Evolutionary conservation across 106 monocot species (phyloP).

Genomic region (Acorus calamus): DNA sequence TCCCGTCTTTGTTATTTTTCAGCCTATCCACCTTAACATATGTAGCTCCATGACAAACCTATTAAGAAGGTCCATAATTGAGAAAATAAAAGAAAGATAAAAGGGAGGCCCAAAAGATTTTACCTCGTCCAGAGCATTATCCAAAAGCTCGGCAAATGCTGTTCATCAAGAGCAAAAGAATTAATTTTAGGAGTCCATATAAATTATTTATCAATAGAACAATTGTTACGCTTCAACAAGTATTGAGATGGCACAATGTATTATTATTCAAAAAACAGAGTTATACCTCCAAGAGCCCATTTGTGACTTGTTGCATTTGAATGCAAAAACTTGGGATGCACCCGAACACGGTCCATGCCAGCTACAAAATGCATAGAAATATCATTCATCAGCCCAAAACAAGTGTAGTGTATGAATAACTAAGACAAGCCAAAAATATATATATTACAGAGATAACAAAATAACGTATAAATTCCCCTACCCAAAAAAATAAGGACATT

Average conservation of each 20-base stretch:
- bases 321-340: not conserved
- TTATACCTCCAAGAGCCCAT: constrained; percentile 1
- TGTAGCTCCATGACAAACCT: constrained; percentile 1
- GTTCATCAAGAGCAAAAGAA: not conserved
- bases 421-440: too few relatives aligned
- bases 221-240: not conserved
- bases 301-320: constrained; percentile 2
- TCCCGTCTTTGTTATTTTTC: not conserved
- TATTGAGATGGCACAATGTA: not conserved
- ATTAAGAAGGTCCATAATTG: too few relatives aligned
- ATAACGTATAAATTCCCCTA: too few relatives aligned
- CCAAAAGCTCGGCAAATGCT: constrained; percentile 1
- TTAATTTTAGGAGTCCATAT: too few relatives aligned
- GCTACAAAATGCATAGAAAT: not conserved
- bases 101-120: not conserved
- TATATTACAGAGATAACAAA: too few relatives aligned
- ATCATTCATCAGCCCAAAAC: too few relatives aligned
- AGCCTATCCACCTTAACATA: not conserved
- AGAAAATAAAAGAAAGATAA: not conserved
- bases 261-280: not conserved
- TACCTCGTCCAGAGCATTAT: not conserved
- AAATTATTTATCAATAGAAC: not conserved
- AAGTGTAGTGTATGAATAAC: too few relatives aligned
- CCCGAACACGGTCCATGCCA: not conserved
- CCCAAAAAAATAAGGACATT: too few relatives aligned